Base-by-base conservation (phyloP, 2,329 filamentous ascomycete genomes). In the Xylaria arbuscula region DNA sequence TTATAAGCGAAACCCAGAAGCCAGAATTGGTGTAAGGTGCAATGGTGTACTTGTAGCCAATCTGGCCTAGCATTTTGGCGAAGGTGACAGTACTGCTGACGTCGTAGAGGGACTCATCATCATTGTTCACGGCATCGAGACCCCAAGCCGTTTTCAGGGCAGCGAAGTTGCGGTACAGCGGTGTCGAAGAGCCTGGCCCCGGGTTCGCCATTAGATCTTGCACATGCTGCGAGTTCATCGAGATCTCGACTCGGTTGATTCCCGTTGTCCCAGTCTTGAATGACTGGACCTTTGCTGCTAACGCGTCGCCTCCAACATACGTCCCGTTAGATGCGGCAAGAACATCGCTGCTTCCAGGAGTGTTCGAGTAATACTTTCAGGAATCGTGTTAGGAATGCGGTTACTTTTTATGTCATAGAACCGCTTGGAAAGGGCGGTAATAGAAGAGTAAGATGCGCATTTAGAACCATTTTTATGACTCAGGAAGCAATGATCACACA, bases 251-350 rank as follows among this genome's bases (percentile, higher is more conserved):
- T 5, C 82, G 72, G 69, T 79, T 67, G 36, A 83, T 74, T 34
- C 75, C 73, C 1, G 80, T 81, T 10, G 65, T 70, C 24, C 70
- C 73, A 1, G 74, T 76, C 71, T 84, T 84, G 74, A 83, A 80
- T 1, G 80, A 81, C 47, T 73, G 74, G 1, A 87, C 75, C 72
- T 86, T 85, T 28, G 81, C 79, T 28, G 84, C 81, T 8, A 87
- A 80, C n/a, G 80, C 82, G 8, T 78, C 79, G 60, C 84, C 82
- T 13, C 84, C 85, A 7, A 85, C 80, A 67, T 87, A 87, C 38
- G 80, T 72, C 22, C 81, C 80, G 38, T 76, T 73, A 9, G 79
- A 79, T 1, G 81, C 81, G 34, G 81, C 68, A 13, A 81, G 73
- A 3, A 78, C 74, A 60, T 81, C 80, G 5, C 71, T 72, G 70